Evolutionary conservation across 1,139 yeast genomes (phyloP), one percentile per base, ranked within the genome.

Genomic region (Nakaseomyces sp.): DNA sequence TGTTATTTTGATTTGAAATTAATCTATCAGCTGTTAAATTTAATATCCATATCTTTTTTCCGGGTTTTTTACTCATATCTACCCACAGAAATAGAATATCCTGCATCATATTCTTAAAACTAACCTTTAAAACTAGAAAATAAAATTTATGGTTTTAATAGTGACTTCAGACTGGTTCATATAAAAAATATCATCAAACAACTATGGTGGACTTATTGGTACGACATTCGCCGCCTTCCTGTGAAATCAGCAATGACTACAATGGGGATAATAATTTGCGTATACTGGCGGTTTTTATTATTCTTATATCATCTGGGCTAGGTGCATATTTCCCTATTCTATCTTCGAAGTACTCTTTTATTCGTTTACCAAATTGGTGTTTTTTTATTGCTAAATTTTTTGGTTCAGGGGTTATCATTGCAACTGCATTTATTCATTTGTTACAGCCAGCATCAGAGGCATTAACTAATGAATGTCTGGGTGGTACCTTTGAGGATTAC

Each of bases 341-440:
- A 25, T 69, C 82, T 2, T 76, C 82, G 20, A 68, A 65, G 51
- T 74, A 72, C 57, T 74, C 79, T 3, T 70, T 71, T 54, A 67
- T 79, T 42, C 67, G 72, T 48, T 57, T 77, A 50, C 86, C 80
- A 2, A 54, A 69, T 16, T 71, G 77, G 74, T 73, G 80, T 44
- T 86, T 55, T 40, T 76, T 83, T 56, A 66, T 79, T 38, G 83
- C 87, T 44, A 84, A 84, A 58, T 84, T 76, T 67, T 87, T 88
- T 60, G 96, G 96, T 47, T 81, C 95, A 1, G 96, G 96, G 41
- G 96, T 88, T 43, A 87, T 88, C 56, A 72, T 87, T 10, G 89
- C 95, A 1, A 87, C 96, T 2, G 88, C 94, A 0, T 81, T 86
- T 54, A 79, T 87, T 46, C 96, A 87, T 65, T 68, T 88, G 46